Evolutionary conservation across 306 rosid species (phyloP).

Genomic region (Spatholobus suberectus): DNA sequence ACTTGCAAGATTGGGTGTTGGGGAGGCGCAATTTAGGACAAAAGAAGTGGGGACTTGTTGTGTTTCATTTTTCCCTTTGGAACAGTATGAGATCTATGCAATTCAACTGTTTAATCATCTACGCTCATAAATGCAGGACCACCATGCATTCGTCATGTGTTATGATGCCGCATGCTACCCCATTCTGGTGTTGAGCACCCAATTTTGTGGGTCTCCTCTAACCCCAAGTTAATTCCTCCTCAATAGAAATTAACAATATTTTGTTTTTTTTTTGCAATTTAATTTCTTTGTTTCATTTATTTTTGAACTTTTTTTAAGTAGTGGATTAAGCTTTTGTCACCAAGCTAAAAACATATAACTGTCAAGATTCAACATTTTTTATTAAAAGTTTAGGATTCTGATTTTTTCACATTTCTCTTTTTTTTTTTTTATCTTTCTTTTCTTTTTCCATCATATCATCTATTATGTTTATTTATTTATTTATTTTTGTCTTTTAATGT

Average conservation of each 20-base stretch:
- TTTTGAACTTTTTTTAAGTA: not conserved
- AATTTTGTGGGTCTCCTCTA: slow-evolving; percentile 33
- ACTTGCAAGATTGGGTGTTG: slow-evolving; percentile 33
- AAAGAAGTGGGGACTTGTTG: slow-evolving; percentile 19
- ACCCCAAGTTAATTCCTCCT: not conserved
- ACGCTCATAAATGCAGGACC: slow-evolving; percentile 44
- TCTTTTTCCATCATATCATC: too few relatives aligned
- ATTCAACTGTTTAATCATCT: slow-evolving; percentile 35
- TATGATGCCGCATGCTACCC: slow-evolving; percentile 57
- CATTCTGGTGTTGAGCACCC: slow-evolving; percentile 17
- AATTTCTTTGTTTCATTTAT: not conserved
- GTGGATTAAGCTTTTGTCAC: not conserved
- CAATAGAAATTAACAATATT: not conserved
- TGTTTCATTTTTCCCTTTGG: slow-evolving; percentile 37
- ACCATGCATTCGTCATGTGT: slow-evolving; percentile 58
- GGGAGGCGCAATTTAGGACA: slow-evolving; percentile 41
- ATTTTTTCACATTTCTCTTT: too few relatives aligned
- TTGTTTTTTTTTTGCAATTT: not conserved
- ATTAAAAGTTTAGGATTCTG: too few relatives aligned
- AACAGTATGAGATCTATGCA: slow-evolving; percentile 20
- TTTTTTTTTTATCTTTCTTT: too few relatives aligned
- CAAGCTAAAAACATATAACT: too few relatives aligned
- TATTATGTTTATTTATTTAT: too few relatives aligned
- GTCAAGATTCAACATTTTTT: too few relatives aligned
- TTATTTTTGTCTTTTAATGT: not conserved